phyloP scores from a whole-genome alignment of 257 asterid species.

The Petunia secreta region DNA sequence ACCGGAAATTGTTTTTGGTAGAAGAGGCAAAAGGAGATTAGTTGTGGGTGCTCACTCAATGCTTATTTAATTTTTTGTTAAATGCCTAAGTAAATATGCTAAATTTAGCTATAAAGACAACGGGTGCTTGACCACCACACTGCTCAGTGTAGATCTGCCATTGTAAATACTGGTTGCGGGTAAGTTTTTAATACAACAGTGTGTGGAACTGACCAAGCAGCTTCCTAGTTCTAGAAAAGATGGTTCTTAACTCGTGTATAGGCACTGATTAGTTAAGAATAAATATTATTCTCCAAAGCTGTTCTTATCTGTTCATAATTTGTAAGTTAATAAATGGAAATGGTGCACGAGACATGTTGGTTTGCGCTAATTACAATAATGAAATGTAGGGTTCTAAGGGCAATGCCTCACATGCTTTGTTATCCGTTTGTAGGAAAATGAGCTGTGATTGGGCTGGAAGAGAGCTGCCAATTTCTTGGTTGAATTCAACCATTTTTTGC shows the following conservation, averaged over 20 bases:
- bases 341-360: conserved; percentile 31
- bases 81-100: too few relatives aligned
- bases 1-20: too few relatives aligned
- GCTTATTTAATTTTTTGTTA: too few relatives aligned
- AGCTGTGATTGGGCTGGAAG: conserved; percentile 44
- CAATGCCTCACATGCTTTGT: conserved; percentile 45
- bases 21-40: too few relatives aligned
- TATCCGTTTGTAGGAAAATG: conserved; percentile 45
- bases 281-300: background rate
- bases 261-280: background rate
- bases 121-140: too few relatives aligned
- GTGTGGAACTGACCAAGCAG: conserved; percentile 5
- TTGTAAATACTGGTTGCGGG: too few relatives aligned
- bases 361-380: conserved; percentile 29
- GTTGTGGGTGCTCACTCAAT: too few relatives aligned
- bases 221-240: background rate
- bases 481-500: conserved; percentile 32
- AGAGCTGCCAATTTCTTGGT: conserved; percentile 38
- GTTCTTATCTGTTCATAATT: background rate
- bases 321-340: background rate
- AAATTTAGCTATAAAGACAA: too few relatives aligned
- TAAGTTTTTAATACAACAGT: too few relatives aligned
- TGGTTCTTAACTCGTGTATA: background rate
- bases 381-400: conserved; percentile 36
- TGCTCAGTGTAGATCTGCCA: too few relatives aligned